Evolutionary conservation across 805 yeast species (phyloP).

Genomic region (Ogataea saltuana): DNA sequence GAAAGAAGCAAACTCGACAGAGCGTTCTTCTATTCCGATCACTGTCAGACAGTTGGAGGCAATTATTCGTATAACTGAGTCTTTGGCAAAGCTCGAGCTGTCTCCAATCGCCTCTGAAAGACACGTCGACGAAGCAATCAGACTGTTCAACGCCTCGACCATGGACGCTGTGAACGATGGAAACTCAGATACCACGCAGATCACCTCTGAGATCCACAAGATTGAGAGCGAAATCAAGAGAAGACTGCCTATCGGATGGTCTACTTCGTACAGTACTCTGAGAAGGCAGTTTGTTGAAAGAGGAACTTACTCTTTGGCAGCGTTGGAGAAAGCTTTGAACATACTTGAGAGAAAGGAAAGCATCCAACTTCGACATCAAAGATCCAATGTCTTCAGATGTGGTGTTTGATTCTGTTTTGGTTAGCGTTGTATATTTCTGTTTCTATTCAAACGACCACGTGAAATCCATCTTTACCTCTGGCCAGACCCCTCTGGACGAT

Average conservation of each 20-base stretch:
- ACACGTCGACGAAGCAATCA: slow-evolving; percentile 94
- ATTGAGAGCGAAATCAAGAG: slow-evolving; percentile 86
- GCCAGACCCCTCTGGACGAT: slow-evolving; percentile 72
- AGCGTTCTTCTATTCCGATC: slow-evolving; percentile 93
- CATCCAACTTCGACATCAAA: slow-evolving; percentile 85
- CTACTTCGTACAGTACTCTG: slow-evolving; percentile 82
- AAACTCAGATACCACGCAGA: slow-evolving; percentile 52
- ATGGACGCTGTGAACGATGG: slow-evolving; percentile 79
- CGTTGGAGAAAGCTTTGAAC: slow-evolving; percentile 79
- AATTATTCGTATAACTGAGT: slow-evolving; percentile 90
- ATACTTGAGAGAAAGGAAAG: slow-evolving; percentile 84
- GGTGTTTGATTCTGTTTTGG: slow-evolving; percentile 45
- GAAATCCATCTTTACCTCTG: slow-evolving; percentile 66
- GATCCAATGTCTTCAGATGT: slow-evolving; percentile 75
- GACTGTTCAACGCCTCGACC: slow-evolving; percentile 94
- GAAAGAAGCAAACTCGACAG: slow-evolving; percentile 79
- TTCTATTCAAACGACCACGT: slow-evolving; percentile 34
- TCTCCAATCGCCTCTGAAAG: slow-evolving; percentile 81
- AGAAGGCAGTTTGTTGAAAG: slow-evolving; percentile 77
- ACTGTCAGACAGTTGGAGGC: slow-evolving; percentile 98
- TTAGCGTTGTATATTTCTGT: not conserved
- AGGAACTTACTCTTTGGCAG: slow-evolving; percentile 58
- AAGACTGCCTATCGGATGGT: slow-evolving; percentile 95
- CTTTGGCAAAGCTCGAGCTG: slow-evolving; percentile 83
- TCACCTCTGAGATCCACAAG: slow-evolving; percentile 68